These are phyloP conservation scores for Chenopodium quinoa DNA, from an alignment of 148 eudicot genomes.

Conservation along the genomic window DNA sequence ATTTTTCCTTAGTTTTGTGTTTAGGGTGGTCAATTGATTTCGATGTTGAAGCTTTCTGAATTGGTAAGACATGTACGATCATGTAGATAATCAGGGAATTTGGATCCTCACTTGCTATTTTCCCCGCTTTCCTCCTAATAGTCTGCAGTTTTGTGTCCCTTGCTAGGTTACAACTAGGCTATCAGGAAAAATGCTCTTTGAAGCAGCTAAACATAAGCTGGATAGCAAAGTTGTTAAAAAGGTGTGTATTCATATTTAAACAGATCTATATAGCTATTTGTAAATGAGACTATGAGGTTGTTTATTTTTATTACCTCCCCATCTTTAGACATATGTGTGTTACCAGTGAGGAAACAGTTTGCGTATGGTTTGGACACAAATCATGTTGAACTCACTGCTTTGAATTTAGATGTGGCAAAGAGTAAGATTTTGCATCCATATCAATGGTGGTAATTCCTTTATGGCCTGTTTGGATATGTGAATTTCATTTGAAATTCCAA, in stretches of 20 bases:
- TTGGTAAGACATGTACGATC: conserved; percentile 18
- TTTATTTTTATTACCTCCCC: too few relatives aligned
- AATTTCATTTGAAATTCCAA: too few relatives aligned
- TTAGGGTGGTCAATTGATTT: conserved; percentile 35
- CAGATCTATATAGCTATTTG: neutral
- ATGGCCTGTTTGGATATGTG: too few relatives aligned
- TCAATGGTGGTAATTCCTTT: too few relatives aligned
- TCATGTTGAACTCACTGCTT: too few relatives aligned
- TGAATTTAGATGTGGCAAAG: too few relatives aligned
- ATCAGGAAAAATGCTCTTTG: conserved; percentile 52
- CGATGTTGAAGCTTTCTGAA: conserved; percentile 32
- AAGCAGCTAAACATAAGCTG: conserved; percentile 74
- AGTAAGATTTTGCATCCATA: too few relatives aligned
- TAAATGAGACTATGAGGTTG: neutral
- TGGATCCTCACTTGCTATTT: neutral
- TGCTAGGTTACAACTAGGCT: conserved; percentile 30
- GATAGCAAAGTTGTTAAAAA: conserved; percentile 52
- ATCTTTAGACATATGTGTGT: too few relatives aligned
- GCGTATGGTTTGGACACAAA: too few relatives aligned
- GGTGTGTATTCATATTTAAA: conserved; percentile 36
- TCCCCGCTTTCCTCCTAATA: neutral
- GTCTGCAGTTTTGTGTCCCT: neutral
- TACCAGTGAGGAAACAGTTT: too few relatives aligned
- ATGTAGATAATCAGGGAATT: neutral
- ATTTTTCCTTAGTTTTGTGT: conserved; percentile 12